Percentiles rank a stretch among this genome's conserved stretches.
Evolutionary conservation across 2,329 filamentous ascomycete genomes (phyloP).

Genomic region (Colletotrichum australisinense): DNA sequence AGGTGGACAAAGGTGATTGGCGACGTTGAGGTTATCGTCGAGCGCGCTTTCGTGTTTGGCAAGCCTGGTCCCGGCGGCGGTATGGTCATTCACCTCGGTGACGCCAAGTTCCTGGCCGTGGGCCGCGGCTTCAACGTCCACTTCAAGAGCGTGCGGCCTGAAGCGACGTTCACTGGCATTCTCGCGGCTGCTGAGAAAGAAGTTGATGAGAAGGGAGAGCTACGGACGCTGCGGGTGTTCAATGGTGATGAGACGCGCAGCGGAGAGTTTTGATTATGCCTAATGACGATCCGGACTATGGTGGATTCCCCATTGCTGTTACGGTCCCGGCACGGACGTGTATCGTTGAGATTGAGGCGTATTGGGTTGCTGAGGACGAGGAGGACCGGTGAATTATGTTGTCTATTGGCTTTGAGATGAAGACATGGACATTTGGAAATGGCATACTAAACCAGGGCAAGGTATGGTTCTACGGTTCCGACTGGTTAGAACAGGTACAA

Average conservation of each 20-base stretch:
- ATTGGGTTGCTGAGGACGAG: slow-evolving; percentile 46
- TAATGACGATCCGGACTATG: slow-evolving; percentile 66
- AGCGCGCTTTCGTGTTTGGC: slow-evolving; percentile 53
- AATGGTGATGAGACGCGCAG: slow-evolving; percentile 56
- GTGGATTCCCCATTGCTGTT: slow-evolving; percentile 65
- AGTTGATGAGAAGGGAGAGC: slow-evolving; percentile 45
- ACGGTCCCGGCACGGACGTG: slow-evolving; percentile 63
- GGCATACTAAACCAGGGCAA: background rate
- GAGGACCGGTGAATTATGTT: slow-evolving; percentile 30
- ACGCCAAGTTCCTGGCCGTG: slow-evolving; percentile 48
- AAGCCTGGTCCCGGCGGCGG: slow-evolving; percentile 50
- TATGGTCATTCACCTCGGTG: slow-evolving; percentile 51
- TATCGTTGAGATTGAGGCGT: slow-evolving; percentile 55
- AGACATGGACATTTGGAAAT: background rate
- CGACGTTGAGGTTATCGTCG: slow-evolving; percentile 49
- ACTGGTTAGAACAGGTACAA: background rate
- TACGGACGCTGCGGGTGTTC: slow-evolving; percentile 46
- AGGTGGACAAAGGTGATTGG: slow-evolving; percentile 43
- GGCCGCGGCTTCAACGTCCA: slow-evolving; percentile 52
- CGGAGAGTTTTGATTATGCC: slow-evolving; percentile 65
- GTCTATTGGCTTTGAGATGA: background rate
- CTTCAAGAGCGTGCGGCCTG: slow-evolving; percentile 44
- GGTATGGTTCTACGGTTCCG: background rate
- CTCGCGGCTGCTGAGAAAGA: slow-evolving; percentile 49
- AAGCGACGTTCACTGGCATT: slow-evolving; percentile 52